Conservation (phyloP, 2,329 filamentous ascomycete species). For the Torrubiella hemipterigena region DNA sequence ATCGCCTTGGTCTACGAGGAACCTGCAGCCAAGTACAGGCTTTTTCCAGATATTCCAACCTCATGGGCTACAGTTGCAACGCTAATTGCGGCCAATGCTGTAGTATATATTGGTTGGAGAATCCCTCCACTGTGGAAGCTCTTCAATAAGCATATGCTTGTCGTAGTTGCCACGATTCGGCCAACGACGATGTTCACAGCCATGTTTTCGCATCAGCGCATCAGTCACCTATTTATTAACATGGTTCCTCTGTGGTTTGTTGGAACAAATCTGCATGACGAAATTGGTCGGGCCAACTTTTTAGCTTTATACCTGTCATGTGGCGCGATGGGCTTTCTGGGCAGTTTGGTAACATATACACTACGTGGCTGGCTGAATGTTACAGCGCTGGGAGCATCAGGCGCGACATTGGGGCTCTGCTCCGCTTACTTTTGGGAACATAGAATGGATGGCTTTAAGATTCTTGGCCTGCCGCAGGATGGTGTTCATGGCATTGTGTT, state of each 20-base stretch:
- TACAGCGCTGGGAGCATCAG: conserved; percentile 55
- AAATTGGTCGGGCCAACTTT: conserved; percentile 57
- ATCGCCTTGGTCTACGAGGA: conserved; percentile 40
- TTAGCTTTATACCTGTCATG: conserved; percentile 52
- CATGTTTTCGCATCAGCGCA: conserved; percentile 55
- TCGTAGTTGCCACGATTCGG: conserved; percentile 52
- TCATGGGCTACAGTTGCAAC: conserved; percentile 51
- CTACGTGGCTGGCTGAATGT: conserved; percentile 30
- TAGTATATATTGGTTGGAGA: conserved; percentile 48
- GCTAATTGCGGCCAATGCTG: conserved; percentile 47
- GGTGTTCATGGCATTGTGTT: conserved; percentile 44
- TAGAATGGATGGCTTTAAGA: conserved; percentile 40
- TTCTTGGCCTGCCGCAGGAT: conserved; percentile 45
- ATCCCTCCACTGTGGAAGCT: conserved; percentile 51
- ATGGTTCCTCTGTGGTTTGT: conserved; percentile 54
- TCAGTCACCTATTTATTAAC: conserved; percentile 51
- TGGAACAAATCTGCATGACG: conserved; percentile 55
- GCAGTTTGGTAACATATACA: conserved; percentile 40
- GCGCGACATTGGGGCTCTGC: conserved; percentile 47
- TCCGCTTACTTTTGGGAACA: conserved; percentile 52
- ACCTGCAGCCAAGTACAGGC: conserved; percentile 35
- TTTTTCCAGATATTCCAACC: conserved; percentile 50
- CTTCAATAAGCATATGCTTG: conserved; percentile 57
- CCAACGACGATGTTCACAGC: conserved; percentile 50
- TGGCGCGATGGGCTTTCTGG: conserved; percentile 45